Conservation (phyloP, 257 asterid species). For the Ballota nigra region DNA sequence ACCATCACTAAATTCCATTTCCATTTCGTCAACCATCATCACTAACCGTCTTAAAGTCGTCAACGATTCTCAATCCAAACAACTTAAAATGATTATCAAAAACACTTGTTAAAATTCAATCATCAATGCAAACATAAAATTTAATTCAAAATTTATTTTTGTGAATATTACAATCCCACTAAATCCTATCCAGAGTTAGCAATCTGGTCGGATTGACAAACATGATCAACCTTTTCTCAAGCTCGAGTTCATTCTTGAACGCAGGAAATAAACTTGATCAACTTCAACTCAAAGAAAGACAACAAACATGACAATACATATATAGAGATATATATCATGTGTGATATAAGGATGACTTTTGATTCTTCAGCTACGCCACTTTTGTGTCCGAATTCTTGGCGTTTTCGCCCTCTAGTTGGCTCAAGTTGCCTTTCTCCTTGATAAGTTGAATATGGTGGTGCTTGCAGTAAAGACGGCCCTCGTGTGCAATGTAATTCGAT, state of each 20-base stretch:
- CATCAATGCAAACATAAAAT: no score
- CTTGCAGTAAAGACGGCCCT: conserved; percentile 91
- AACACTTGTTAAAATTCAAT: no score
- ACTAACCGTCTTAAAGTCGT: no score
- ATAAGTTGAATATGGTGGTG: conserved; percentile 97
- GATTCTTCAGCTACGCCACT: conserved; percentile 31
- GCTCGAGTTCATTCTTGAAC: conserved; percentile 24
- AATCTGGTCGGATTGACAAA: no score
- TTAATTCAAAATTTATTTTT: no score
- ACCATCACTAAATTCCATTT: no score
- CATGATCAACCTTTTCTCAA: not conserved
- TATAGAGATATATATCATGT: not conserved
- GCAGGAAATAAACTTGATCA: not conserved
- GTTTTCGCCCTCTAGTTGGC: conserved; percentile 88
- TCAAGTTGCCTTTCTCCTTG: conserved; percentile 96
- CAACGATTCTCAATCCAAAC: no score
- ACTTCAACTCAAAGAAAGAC: conserved; percentile 13
- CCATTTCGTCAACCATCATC: no score
- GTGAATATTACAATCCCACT: no score
- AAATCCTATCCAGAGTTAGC: no score
- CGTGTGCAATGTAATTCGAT: conserved; percentile 91
- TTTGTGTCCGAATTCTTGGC: conserved; percentile 30
- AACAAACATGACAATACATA: not conserved
- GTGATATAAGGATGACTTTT: conserved; percentile 17
- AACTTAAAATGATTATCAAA: no score